Evolutionary conservation across 495 filamentous ascomycete species (phyloP), one percentile per base, ranked within the genome.

Genomic region (Aspergillus steynii): DNA sequence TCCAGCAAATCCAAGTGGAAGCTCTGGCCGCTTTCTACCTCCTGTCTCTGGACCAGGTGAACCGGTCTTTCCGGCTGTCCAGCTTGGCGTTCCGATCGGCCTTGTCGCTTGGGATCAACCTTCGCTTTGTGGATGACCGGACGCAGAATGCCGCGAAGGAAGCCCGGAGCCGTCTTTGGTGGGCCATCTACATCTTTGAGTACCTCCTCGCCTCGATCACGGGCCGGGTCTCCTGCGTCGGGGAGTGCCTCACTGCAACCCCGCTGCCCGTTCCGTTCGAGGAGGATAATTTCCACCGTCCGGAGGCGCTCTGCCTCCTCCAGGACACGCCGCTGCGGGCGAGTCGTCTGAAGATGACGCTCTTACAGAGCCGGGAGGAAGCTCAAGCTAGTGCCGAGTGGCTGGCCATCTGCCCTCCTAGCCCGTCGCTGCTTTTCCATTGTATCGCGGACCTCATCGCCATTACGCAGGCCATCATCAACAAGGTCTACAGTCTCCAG

Each of bases 101-200:
- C 2, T 68, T 85, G 14, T 81, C 80, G 0, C 76, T 89, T 0
- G 87, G 85, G 1, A 76, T 90, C 25, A 86, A 89, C 62, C 70
- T 89, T 8, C 82, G 83, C 25, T 83, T 84, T 53, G 79, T 80
- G 26, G 80, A 80, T 50, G 70, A 72, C 20, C 69, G 76, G 6
- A 74, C 82, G n/a, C 59, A 73, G 37, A 69, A 80, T 32, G 67
- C 72, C 3, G 77, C 86, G 4, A 86, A 82, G 66, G 87, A 89
- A 71, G 77, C 82, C 20, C 77, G 86, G 9, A 72, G 77, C 47
- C 83, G 85, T 3, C 74, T 89, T 9, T 90, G 86, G 86, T 89
- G 85, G 82, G 81, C 86, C 0, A 68, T 90, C 10, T 86, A 82
- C 59, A 75, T 74, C 2, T 68, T 88, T 8, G 87, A 89, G 55